Evolutionary conservation across 2,329 filamentous ascomycete genomes (phyloP), one percentile per base, ranked within the genome.

Genomic region (Ophiostoma piceae): DNA sequence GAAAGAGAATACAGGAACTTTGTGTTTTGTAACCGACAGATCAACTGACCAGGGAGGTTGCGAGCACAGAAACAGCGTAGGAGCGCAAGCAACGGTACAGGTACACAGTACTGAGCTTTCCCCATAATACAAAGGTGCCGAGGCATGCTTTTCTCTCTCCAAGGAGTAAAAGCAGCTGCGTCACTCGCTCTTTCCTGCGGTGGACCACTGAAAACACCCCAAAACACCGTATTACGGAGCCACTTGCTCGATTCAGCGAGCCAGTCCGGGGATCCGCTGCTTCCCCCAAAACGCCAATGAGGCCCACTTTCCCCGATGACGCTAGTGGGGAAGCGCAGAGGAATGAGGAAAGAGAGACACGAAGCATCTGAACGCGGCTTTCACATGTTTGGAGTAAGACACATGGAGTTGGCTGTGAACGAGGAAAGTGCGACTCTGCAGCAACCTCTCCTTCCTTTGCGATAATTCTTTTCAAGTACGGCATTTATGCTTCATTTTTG

Each of bases 81-180:
- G 39, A 41, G 39, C 39, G 39, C 39, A 41, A 41, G 9, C 39
- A 41, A 41, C 39, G 39, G 39, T 41, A 35, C n/a, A 57, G 51
- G 8, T 22, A 2, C 47, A 22, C 4, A 22, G 47, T 54, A 54
- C 14, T 54, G 51, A 26, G 32, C 60, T 14, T 68, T 70, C 66
- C n/a, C 66, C 66, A 67, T 65, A 67, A 70, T 51, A 68, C 65
- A 65, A 47, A 43, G 41, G 32, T 64, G 60, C 60, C 60, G 60
- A 64, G 60, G 60, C 60, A 64, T 64, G 60, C 60, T 64, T 16
- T 2, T 16, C 60, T 43, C 11, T 26, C 26, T 32, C 22, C 7
- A 41, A 41, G 39, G 39, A 41, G 39, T 41, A 39, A 35, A 64
- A 64, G 60, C 60, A 64, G 60, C 60, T 64, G 60, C 60, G 26